Conservation (phyloP, 331 rosid genomes). For the Stylosanthes scabra region DNA sequence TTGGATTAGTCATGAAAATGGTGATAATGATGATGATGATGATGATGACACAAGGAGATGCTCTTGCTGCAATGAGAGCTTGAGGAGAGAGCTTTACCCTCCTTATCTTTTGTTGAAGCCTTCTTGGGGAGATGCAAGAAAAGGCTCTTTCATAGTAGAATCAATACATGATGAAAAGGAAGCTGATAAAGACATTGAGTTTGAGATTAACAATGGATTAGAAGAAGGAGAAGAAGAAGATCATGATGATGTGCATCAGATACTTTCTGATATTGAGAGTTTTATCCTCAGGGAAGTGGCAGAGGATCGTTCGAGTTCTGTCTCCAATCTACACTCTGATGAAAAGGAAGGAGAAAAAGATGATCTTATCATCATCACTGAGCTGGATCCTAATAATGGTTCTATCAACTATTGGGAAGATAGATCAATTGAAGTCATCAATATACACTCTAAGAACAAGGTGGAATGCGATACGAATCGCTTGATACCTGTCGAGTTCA, state of each 20-base stretch:
- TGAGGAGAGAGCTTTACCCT: conserved; percentile 42
- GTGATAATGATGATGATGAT: conserved; percentile 41
- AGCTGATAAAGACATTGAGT: conserved; percentile 43
- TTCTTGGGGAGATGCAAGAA: conserved; percentile 56
- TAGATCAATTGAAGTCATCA: conserved; percentile 54
- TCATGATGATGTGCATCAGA: conserved; percentile 52
- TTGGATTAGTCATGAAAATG: conserved; percentile 41
- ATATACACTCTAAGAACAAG: conserved; percentile 35
- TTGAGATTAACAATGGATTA: conserved; percentile 41
- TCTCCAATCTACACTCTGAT: conserved; percentile 53
- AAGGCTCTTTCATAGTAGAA: conserved; percentile 55
- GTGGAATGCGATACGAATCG: conserved; percentile 36
- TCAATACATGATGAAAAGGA: conserved; percentile 52
- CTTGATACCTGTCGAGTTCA: conserved; percentile 59
- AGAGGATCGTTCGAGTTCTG: conserved; percentile 61
- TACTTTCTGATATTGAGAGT: conserved; percentile 58
- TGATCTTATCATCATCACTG: conserved; percentile 30
- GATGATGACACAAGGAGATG: conserved; percentile 44
- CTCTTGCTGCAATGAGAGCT: conserved; percentile 68
- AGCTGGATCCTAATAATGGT: conserved; percentile 39
- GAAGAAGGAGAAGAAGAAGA: conserved; percentile 37
- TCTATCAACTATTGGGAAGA: conserved; percentile 45
- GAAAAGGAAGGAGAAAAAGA: conserved; percentile 63
- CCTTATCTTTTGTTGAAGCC: conserved; percentile 47
- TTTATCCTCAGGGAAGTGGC: conserved; percentile 63